These are phyloP conservation scores for Sphaerosporella brunnea DNA, from an alignment of 495 filamentous ascomycete genomes.

Conservation along the genomic window DNA sequence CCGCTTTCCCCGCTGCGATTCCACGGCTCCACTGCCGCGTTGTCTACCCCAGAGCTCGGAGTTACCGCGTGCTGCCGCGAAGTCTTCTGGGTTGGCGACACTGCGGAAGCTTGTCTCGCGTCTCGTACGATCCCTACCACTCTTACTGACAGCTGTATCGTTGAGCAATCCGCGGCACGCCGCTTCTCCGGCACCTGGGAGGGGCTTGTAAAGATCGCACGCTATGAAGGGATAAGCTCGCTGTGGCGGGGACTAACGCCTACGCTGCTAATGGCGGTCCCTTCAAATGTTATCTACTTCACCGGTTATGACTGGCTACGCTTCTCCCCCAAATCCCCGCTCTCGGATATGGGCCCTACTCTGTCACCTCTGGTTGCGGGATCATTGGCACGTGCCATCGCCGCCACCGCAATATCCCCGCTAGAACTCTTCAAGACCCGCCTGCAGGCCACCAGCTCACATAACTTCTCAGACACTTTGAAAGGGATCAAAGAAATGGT, in stretches of 20 bases:
- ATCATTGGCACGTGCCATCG: slow-evolving; percentile 53
- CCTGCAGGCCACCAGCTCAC: slow-evolving; percentile 52
- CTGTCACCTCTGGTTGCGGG: slow-evolving; percentile 72
- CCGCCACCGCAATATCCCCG: slow-evolving; percentile 68
- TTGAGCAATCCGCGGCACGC: slow-evolving; percentile 63
- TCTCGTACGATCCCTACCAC: slow-evolving; percentile 23
- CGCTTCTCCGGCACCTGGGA: slow-evolving; percentile 85
- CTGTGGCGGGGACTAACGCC: slow-evolving; percentile 88
- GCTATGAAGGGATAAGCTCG: slow-evolving; percentile 71
- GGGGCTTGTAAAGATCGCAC: slow-evolving; percentile 85
- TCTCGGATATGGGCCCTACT: slow-evolving; percentile 37
- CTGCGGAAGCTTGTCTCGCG: slow-evolving; percentile 60
- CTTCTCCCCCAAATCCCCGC: slow-evolving; percentile 46
- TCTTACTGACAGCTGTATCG: slow-evolving; percentile 50
- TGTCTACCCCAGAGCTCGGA: slow-evolving; percentile 46
- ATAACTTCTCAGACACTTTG: slow-evolving; percentile 53
- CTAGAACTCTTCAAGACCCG: slow-evolving; percentile 92
- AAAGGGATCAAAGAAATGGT: slow-evolving; percentile 66
- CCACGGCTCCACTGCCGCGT: slow-evolving; percentile 21
- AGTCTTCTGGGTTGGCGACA: slow-evolving; percentile 89
- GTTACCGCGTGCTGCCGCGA: slow-evolving; percentile 92
- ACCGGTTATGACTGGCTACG: slow-evolving; percentile 95
- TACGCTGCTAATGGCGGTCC: slow-evolving; percentile 84
- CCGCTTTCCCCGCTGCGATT: slow-evolving; percentile 23
- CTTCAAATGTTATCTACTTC: slow-evolving; percentile 95